Conservation (phyloP, 1,284 basidiomycete species). For the Irpex sp. region DNA sequence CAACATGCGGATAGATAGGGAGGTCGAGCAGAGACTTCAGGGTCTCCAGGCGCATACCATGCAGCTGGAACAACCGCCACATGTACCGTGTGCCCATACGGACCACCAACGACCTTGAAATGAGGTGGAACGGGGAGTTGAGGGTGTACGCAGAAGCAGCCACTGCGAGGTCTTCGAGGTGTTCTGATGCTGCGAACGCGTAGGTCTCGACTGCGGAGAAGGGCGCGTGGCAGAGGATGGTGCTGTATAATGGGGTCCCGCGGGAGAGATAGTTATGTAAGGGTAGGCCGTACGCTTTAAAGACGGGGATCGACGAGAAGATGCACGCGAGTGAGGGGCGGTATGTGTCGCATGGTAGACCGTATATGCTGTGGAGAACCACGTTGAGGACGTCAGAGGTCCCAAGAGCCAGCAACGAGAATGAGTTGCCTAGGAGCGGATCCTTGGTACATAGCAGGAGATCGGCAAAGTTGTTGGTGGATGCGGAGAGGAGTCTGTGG, state of each 20-base stretch:
- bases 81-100: conserved; percentile 35
- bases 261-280: conserved; percentile 17
- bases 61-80: conserved; percentile 25
- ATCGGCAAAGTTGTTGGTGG: too few species aligned
- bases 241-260: conserved; percentile 21
- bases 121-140: conserved; percentile 22
- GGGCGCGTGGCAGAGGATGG: conserved; percentile 25
- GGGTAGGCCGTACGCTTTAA: conserved; percentile 27
- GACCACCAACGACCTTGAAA: conserved; percentile 29
- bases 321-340: conserved; percentile 22
- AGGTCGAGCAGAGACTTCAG: too few species aligned
- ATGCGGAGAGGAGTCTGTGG: too few species aligned
- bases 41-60: too few species aligned
- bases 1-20: too few species aligned
- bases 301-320: conserved; percentile 20
- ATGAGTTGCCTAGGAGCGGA: too few species aligned
- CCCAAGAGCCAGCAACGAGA: too few species aligned
- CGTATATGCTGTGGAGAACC: conserved; percentile 31
- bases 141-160: conserved; percentile 31
- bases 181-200: conserved; percentile 29
- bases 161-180: conserved; percentile 30
- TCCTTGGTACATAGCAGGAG: too few species aligned
- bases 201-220: conserved; percentile 28
- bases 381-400: conserved; percentile 26
- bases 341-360: conserved; percentile 25